Evolutionary conservation across 768 basidiomycete genomes (phyloP), one percentile per base, ranked within the genome.

Genomic region (Boletus reticulatus): DNA sequence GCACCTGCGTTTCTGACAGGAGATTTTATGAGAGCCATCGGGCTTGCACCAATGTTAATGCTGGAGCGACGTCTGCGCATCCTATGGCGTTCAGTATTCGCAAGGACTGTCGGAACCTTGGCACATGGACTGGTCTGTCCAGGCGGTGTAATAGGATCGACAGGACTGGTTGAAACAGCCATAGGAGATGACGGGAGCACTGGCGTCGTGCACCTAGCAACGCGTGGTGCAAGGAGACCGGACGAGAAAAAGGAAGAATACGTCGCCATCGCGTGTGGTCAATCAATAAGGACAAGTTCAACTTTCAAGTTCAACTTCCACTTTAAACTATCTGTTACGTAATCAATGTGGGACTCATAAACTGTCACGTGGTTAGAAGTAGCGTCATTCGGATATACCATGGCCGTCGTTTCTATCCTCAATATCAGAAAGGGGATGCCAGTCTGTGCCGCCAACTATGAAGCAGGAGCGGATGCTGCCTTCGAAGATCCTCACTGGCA

Each of bases 241-340:
- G 85, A 86, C 32, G 85, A 84, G 71, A 88, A 88, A 62, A 88
- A 84, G 9, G 82, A 73, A 31, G 87, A 88, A 63, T 88, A 88
- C 1, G 72, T 67, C 37, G 76, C 67, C 61, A 80, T 73, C 63
- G 67, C 70, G 38, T 36, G 36, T 16, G 36, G 14, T 36, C 36
- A 37, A 12, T 46, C 37, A 17, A 43, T 3, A 37, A 42, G 39
- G 19, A 27, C 41, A 50, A 57, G 58, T 69, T 62, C 56, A 65
- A 71, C 58, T 43, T 36, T 36, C 13, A 36, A 36, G 2, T 55
- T 55, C 13, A 13, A 39, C 38, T 58, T 51, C 56, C 57, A 41
- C 22, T 59, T 63, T 57, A 62, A 57, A 46, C 12, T 11, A 32
- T 24, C 0, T 6, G 17, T 66, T 66, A 67, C 55, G 16, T 66